A percentile compares a stretch with the other conserved stretches of the same genome.
These are phyloP conservation scores for Cordyceps cateniannulata DNA, from an alignment of 2,329 filamentous ascomycete species.

Conservation along the genomic window DNA sequence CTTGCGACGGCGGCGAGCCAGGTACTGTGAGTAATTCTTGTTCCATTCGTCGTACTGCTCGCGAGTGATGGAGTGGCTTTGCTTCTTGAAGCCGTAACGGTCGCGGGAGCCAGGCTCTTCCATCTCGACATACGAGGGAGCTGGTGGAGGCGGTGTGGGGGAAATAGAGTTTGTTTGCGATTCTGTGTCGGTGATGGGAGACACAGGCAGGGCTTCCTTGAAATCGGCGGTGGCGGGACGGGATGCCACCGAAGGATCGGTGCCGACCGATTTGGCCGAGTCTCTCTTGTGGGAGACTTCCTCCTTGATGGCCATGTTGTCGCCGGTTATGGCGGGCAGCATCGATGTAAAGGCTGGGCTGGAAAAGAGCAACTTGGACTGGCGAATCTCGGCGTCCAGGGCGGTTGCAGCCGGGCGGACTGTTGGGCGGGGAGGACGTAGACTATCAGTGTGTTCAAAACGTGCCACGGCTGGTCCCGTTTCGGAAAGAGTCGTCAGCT, in stretches of 20 bases:
- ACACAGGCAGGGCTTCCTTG: slow-evolving; percentile 10
- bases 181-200: slow-evolving; percentile 14
- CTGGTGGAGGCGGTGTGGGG: slow-evolving; percentile 13
- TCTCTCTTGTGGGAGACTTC: slow-evolving; percentile 13
- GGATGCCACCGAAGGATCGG: slow-evolving; percentile 33
- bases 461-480: slow-evolving; percentile 1
- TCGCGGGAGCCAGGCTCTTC: slow-evolving; percentile 57
- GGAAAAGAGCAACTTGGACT: slow-evolving; percentile 35
- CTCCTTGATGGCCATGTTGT: slow-evolving; percentile 16
- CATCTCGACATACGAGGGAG: slow-evolving; percentile 23
- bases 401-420: slow-evolving; percentile 20
- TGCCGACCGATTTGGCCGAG: slow-evolving; percentile 44
- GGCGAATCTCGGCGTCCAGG: slow-evolving; percentile 32
- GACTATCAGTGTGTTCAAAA: slow-evolving; percentile 11
- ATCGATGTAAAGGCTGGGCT: slow-evolving; percentile 32
- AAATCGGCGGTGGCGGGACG: slow-evolving; percentile 19
- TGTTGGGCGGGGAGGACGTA: slow-evolving; percentile 16
- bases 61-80: slow-evolving; percentile 68
- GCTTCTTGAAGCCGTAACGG: slow-evolving; percentile 88
- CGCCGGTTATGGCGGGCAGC: slow-evolving; percentile 29
- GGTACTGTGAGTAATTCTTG: slow-evolving; percentile 64
- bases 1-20: slow-evolving; percentile 69
- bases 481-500: slow-evolving; percentile 12
- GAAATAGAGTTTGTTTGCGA: slow-evolving; percentile 3
- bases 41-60: slow-evolving; percentile 82